Evolutionary conservation across 2,329 filamentous ascomycete genomes (phyloP).

Genomic region (Xylaria sp.): DNA sequence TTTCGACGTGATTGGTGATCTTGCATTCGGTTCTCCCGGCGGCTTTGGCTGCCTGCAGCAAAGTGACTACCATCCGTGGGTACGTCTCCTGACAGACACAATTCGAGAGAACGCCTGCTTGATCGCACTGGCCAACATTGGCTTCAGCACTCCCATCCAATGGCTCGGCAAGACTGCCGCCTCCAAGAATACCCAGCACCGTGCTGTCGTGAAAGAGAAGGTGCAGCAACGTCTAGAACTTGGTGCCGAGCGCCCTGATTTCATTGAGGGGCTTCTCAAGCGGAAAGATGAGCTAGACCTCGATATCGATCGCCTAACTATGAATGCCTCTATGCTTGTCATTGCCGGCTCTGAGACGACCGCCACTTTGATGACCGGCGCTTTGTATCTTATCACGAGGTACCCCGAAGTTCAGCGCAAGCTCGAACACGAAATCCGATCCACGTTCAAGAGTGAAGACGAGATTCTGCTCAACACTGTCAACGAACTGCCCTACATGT

Average conservation of each 20-base stretch:
- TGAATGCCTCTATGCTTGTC: conserved; percentile 50
- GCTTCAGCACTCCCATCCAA: conserved; percentile 36
- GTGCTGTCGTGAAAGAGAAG: conserved; percentile 41
- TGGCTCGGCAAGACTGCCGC: conserved; percentile 33
- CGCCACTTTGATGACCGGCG: conserved; percentile 56
- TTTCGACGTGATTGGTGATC: conserved; percentile 58
- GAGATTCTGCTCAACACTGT: conserved; percentile 53
- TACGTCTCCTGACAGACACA: conserved; percentile 46
- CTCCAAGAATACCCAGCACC: conserved; percentile 40
- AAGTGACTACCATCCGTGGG: conserved; percentile 51
- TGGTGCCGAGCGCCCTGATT: conserved; percentile 46
- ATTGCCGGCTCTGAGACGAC: conserved; percentile 63
- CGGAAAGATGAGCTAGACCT: conserved; percentile 45
- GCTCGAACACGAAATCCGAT: conserved; percentile 54
- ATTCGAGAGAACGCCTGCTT: conserved; percentile 42
- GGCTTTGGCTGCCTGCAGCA: conserved; percentile 51
- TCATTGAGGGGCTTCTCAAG: conserved; percentile 48
- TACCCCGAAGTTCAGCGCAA: conserved; percentile 50
- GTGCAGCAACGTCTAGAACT: conserved; percentile 45
- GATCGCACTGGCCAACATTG: conserved; percentile 36
- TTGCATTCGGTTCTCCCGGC: conserved; percentile 56
- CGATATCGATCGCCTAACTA: conserved; percentile 37
- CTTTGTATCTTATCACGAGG: conserved; percentile 53
- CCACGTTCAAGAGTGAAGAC: conserved; percentile 50
- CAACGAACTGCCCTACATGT: conserved; percentile 52